Evolutionary conservation across 192 early-diverging fungal genomes (phyloP).

Genomic region (Coemansia reversa): DNA sequence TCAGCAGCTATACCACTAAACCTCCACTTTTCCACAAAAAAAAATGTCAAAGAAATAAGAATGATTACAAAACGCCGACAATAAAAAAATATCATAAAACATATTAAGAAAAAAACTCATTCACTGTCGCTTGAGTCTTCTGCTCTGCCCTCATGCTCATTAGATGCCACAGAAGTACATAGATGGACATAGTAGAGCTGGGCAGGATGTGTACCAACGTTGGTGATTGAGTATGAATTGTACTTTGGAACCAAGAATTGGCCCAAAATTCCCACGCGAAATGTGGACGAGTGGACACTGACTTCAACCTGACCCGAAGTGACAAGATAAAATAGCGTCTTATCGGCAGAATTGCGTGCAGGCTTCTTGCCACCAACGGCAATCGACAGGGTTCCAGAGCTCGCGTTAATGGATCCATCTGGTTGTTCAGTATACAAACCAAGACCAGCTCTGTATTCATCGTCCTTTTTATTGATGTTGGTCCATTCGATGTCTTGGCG

Average conservation of each 20-base stretch:
- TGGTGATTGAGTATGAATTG: conserved; percentile 41
- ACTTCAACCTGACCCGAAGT: conserved; percentile 45
- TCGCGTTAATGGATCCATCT: conserved; percentile 19
- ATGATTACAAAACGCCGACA: too few relatives aligned
- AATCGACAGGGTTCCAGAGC: conserved; percentile 23
- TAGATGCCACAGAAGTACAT: too few relatives aligned
- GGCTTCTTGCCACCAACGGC: conserved; percentile 42
- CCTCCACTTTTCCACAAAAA: too few relatives aligned
- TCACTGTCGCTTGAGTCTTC: too few relatives aligned
- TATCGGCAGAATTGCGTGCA: conserved; percentile 14
- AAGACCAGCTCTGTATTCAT: conserved; percentile 30
- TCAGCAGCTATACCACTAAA: too few relatives aligned
- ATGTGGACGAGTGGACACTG: conserved; percentile 20
- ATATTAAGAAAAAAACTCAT: too few relatives aligned
- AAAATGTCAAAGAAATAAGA: too few relatives aligned
- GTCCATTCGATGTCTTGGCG: conserved; percentile 40
- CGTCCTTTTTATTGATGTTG: conserved; percentile 7
- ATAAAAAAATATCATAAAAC: too few relatives aligned
- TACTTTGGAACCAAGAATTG: conserved; percentile 39
- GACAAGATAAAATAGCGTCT: conserved; percentile 34
- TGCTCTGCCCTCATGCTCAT: too few relatives aligned
- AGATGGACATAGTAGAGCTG: conserved; percentile 41
- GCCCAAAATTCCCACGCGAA: conserved; percentile 35
- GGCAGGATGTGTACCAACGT: conserved; percentile 47
- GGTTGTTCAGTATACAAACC: conserved; percentile 20